Percentiles rank a stretch among this genome's conserved stretches.
Evolutionary conservation across 2,329 filamentous ascomycete species (phyloP).

Genomic region (Alternaria ventricosa): DNA sequence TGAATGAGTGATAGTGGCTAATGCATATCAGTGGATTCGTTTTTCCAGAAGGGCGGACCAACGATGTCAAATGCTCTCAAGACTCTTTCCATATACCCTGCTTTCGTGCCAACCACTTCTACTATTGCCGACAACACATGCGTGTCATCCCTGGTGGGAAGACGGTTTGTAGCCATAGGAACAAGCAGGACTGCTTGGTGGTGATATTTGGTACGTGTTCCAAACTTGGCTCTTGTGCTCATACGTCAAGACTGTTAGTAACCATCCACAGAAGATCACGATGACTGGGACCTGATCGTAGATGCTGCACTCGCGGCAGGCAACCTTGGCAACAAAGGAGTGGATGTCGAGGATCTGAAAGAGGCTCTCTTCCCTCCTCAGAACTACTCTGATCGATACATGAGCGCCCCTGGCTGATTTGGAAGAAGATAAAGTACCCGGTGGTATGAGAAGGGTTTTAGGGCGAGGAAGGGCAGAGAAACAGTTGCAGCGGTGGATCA

Average conservation of each 20-base stretch:
- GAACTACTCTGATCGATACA: neutral
- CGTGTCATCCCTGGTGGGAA: neutral
- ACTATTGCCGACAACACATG: conserved; percentile 10
- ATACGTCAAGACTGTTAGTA: neutral
- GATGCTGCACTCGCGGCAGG: neutral
- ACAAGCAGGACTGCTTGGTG: neutral
- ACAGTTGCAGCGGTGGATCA: conserved; percentile 53
- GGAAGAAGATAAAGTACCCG: neutral
- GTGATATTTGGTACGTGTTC: conserved; percentile 3
- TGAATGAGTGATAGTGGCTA: neutral
- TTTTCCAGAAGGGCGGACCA: neutral
- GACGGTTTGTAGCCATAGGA: neutral
- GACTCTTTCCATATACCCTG: conserved; percentile 1
- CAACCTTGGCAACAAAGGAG: neutral
- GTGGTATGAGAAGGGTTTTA: neutral
- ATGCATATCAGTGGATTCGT: neutral
- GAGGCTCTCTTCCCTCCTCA: neutral
- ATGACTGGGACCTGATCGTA: conserved; percentile 3
- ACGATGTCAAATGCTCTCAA: neutral
- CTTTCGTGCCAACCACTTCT: conserved; percentile 9
- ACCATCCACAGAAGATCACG: neutral
- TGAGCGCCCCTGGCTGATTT: neutral
- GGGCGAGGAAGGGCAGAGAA: conserved; percentile 49
- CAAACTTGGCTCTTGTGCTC: neutral
- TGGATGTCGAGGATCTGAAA: neutral